Base-by-base conservation (phyloP, 2,329 filamentous ascomycete genomes). In the Nannizzia gypsea region DNA sequence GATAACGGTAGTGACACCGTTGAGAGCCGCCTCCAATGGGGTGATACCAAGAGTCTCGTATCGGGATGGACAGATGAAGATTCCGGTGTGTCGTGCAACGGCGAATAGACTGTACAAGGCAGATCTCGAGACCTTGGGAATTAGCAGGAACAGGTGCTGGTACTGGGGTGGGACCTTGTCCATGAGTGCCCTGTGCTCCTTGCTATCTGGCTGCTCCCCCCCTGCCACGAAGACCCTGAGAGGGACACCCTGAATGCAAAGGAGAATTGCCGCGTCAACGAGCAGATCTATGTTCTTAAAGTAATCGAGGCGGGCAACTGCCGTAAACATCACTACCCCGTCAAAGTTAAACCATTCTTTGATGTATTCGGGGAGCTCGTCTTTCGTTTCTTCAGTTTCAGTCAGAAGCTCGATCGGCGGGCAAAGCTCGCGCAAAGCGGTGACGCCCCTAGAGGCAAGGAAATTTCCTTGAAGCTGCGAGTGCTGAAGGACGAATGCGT, bases 41-140 rank as follows among this genome's bases (percentile, higher is more conserved):
- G 50, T 54, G 17, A 54, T 54, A 3, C 50, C 50, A 31, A 54
- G 50, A n/a, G 50, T 54, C 50, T 54, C 50, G 50, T 54, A 54
- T 13, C 50, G 50, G 17, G 50, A 54, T n/a, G 50, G 50, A 34
- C 50, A 54, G 6, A 54, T 24, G 26, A 54, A 54, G 26, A 54
- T 54, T 6, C 50, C 50, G 50, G 26, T 54, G 26, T 31, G 50
- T 9, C 28, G 9, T n/a, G 50, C 50, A n/a, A 34, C 28, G 8
- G 24, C 50, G 20, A 54, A 54, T 31, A 54, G 50, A 26, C 15
- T 34, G 26, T 54, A 54, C 8, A 54, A 20, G 8, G 50, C 50
- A 15, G 50, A 54, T 31, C 50, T 31, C 26, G 50, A 34, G 5
- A 54, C 28, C 26, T 54, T 54, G 13, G 26, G 13, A 3, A 54